Percentiles rank a stretch among this genome's conserved stretches.
These are phyloP conservation scores for Prunus kanzakura DNA, from an alignment of 306 rosid genomes.

Conservation along the genomic window DNA sequence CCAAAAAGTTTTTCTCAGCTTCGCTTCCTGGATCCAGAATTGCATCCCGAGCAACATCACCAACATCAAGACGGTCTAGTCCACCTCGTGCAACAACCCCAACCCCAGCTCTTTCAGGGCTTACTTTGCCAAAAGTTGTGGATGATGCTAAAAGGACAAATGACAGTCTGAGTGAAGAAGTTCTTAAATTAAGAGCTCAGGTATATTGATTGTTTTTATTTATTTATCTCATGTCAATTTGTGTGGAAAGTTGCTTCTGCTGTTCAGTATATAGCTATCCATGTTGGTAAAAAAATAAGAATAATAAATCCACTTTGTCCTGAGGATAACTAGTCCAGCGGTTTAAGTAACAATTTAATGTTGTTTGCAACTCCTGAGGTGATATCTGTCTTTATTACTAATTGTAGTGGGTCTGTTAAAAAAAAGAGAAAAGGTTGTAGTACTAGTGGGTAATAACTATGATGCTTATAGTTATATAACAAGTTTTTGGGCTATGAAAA, in stretches of 20 bases:
- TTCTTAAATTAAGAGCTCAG: slow-evolving; percentile 71
- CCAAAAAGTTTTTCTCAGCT: slow-evolving; percentile 83
- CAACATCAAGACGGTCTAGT: slow-evolving; percentile 67
- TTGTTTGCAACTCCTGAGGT: neutral
- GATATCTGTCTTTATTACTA: neutral
- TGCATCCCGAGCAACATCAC: slow-evolving; percentile 83
- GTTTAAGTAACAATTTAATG: neutral
- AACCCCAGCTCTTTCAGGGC: slow-evolving; percentile 62
- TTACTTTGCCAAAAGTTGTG: slow-evolving; percentile 55
- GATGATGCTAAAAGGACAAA: slow-evolving; percentile 66
- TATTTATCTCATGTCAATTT: neutral
- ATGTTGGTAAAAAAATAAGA: neutral
- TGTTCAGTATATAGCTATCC: neutral
- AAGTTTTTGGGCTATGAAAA: neutral
- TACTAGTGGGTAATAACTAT: neutral
- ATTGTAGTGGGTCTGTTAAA: neutral
- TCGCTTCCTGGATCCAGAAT: slow-evolving; percentile 92
- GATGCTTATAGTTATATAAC: neutral
- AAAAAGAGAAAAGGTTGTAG: too few relatives aligned
- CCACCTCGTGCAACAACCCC: slow-evolving; percentile 80
- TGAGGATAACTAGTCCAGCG: neutral
- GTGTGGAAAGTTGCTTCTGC: neutral
- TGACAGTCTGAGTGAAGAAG: slow-evolving; percentile 71
- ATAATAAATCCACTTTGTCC: neutral
- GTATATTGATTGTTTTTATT: slow-evolving; percentile 22